Conservation (phyloP, 2,329 filamentous ascomycete species). For the Aspergillus sp. region DNA sequence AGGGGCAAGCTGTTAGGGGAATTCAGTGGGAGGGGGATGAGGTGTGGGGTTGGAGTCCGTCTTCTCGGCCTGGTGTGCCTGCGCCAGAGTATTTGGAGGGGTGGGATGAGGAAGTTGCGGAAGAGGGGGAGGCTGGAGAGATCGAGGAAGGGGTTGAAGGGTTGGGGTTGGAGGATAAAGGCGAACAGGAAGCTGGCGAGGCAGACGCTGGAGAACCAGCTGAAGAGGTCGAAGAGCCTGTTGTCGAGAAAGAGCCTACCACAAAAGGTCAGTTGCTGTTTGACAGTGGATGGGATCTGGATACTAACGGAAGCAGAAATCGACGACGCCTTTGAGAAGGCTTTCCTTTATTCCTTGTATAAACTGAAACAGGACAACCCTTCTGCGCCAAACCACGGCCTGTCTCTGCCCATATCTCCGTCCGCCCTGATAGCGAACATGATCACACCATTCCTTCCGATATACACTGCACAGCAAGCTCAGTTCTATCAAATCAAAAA, state of each 20-base stretch:
- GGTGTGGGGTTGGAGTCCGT: slow-evolving; percentile 63
- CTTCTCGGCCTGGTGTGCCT: slow-evolving; percentile 52
- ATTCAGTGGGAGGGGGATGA: slow-evolving; percentile 70
- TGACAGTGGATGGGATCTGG: not conserved
- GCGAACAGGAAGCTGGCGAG: slow-evolving; percentile 12
- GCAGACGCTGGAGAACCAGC: slow-evolving; percentile 15
- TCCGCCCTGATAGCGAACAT: slow-evolving; percentile 64
- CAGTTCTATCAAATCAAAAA: slow-evolving; percentile 67
- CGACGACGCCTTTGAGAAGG: slow-evolving; percentile 64
- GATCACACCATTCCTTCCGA: slow-evolving; percentile 66
- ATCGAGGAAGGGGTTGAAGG: slow-evolving; percentile 47
- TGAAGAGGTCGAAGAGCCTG: slow-evolving; percentile 31
- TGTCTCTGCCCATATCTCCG: slow-evolving; percentile 63
- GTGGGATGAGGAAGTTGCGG: slow-evolving; percentile 43
- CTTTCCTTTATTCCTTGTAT: slow-evolving; percentile 63
- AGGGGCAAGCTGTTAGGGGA: slow-evolving; percentile 64
- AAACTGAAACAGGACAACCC: slow-evolving; percentile 59
- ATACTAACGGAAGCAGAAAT: slow-evolving; percentile 54
- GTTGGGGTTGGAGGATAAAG: slow-evolving; percentile 35
- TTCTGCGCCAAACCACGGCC: slow-evolving; percentile 51
- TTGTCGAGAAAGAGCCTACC: slow-evolving; percentile 51
- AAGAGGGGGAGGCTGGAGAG: slow-evolving; percentile 38
- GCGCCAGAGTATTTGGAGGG: slow-evolving; percentile 56
- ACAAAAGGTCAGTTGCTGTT: slow-evolving; percentile 51
- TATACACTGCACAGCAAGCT: slow-evolving; percentile 55